A percentile compares a stretch with the other conserved stretches of the same genome.
phyloP scores from a whole-genome alignment of 176 grass and related monocot species.

The Rhynchospora breviuscula region DNA sequence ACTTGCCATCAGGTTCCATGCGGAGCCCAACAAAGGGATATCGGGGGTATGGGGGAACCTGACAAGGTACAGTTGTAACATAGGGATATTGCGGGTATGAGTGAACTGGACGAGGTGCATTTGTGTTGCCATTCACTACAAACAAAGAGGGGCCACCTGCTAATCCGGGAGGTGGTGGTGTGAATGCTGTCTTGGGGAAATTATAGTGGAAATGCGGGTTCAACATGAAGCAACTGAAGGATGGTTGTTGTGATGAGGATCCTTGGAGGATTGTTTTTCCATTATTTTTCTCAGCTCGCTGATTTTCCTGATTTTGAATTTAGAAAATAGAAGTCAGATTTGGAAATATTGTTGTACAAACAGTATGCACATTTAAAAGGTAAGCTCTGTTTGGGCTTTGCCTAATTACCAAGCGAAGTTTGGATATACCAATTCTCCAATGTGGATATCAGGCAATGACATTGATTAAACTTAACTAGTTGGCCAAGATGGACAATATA shows the following conservation, averaged over 20 bases:
- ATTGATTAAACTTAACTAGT: neutral
- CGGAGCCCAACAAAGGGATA: neutral
- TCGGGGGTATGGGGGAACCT: neutral
- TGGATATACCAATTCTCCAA: neutral
- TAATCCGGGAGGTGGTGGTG: neutral
- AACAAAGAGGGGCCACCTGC: neutral
- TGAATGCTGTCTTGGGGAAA: neutral
- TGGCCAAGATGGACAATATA: neutral
- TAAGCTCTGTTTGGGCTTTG: neutral
- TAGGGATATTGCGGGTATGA: neutral
- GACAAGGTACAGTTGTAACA: neutral
- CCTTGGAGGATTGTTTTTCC: neutral
- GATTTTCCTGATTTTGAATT: neutral
- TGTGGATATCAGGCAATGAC: neutral
- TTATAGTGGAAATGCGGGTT: neutral
- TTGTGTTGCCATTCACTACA: neutral
- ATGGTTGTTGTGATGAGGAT: neutral
- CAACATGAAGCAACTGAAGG: neutral
- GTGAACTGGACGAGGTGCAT: neutral
- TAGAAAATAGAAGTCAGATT: neutral
- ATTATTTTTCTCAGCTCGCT: neutral
- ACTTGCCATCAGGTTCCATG: neutral
- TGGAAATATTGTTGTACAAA: neutral
- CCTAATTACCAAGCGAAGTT: neutral
- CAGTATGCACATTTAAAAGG: neutral